phyloP scores from a whole-genome alignment of 345 rosid genomes.

The Turritis glabra region DNA sequence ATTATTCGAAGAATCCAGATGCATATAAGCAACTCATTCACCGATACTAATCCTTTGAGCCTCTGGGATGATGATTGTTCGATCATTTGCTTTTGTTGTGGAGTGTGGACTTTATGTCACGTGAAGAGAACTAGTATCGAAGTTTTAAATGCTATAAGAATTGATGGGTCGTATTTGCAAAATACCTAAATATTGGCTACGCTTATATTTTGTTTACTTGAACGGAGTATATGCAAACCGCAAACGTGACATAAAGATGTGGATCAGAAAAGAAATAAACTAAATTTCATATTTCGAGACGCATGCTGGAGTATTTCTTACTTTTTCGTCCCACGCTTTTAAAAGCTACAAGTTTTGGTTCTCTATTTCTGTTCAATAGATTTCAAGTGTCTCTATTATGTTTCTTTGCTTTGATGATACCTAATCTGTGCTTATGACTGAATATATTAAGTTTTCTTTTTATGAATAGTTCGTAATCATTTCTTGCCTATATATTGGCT shows the following conservation, averaged over 20 bases:
- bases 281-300: slow-evolving; percentile 13
- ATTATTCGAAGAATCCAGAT: slow-evolving; percentile 56
- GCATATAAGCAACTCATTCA: slow-evolving; percentile 84
- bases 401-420: not conserved
- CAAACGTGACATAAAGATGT: slow-evolving; percentile 21
- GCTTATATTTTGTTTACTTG: too few species aligned
- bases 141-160: not conserved
- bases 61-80: not conserved
- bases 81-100: not conserved
- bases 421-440: not conserved
- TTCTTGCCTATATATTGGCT: not conserved
- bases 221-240: not conserved
- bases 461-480: not conserved
- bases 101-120: not conserved
- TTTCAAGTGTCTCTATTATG: not conserved
- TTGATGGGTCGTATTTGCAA: slow-evolving; percentile 2
- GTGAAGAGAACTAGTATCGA: not conserved
- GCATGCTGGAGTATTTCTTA: slow-evolving; percentile 7
- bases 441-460: too few species aligned
- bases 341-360: slow-evolving; percentile 3
- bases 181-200: not conserved
- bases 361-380: not conserved
- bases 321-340: slow-evolving; percentile 9
- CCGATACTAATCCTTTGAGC: slow-evolving; percentile 30
- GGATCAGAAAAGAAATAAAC: not conserved